These are phyloP conservation scores for Hypoxylon subgilvum DNA, from an alignment of 495 filamentous ascomycete genomes.

Conservation along the genomic window DNA sequence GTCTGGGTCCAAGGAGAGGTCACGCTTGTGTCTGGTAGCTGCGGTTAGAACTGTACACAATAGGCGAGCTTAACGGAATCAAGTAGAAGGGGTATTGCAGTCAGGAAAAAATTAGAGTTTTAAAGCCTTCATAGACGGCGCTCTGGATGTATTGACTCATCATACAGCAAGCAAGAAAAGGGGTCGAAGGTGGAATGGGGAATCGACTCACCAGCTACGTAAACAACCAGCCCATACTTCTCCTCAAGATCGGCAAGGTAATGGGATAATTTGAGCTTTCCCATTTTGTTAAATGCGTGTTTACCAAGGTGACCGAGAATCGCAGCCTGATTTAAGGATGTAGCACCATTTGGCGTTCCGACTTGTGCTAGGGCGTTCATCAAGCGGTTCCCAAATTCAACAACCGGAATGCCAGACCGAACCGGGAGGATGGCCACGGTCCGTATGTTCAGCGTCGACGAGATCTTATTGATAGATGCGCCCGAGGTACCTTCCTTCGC, in stretches of 20 bases:
- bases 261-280: constrained; percentile 92
- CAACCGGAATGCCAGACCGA: constrained; percentile 87
- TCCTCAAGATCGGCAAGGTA: constrained; percentile 97
- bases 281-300: constrained; percentile 96
- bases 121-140: constrained; percentile 49
- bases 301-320: constrained; percentile 93
- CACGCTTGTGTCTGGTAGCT: constrained; percentile 76
- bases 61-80: background rate
- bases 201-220: constrained; percentile 76
- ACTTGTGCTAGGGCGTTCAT: constrained; percentile 87
- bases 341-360: constrained; percentile 85
- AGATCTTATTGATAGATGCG: constrained; percentile 68
- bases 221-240: constrained; percentile 93
- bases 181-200: constrained; percentile 2
- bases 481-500: constrained; percentile 57
- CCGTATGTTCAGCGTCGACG: constrained; percentile 87
- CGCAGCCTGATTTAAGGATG: constrained; percentile 88
- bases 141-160: constrained; percentile 50
- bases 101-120: constrained; percentile 60
- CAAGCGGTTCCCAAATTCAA: constrained; percentile 91
- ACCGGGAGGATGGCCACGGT: constrained; percentile 93
- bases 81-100: constrained; percentile 12
- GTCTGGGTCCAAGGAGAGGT: constrained; percentile 98
- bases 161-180: constrained; percentile 45
- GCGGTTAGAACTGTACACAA: constrained; percentile 29